Evolutionary conservation across 1,284 basidiomycete species (phyloP), one percentile per base, ranked within the genome.

Genomic region (Cystobasidium sp.): DNA sequence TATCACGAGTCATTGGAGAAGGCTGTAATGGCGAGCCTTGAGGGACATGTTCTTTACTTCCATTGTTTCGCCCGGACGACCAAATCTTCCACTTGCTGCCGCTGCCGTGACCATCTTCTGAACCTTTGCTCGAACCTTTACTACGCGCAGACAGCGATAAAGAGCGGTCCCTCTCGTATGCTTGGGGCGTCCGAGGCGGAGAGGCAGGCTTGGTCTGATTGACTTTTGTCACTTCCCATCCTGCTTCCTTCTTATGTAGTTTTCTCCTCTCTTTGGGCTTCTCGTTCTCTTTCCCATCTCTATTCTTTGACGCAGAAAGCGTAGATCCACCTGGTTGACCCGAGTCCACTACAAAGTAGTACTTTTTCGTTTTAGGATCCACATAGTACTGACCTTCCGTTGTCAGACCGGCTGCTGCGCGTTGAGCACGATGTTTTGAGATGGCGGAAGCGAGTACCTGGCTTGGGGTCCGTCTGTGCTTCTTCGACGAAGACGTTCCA

Each of bases 381-480:
- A 73, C 70, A 44, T 73, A 73, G 22, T 73, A 73, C 44, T 73
- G 61, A 6, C 70, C 70, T 14, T 73, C 70, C 4, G 70, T 73
- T 2, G 62, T 65, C 44, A 73, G 24, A 9, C 70, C 70, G 10
- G 70, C 70, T 16, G 70, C 70, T 65, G 53, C 63, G 18, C 70
- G 46, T 24, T 65, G 62, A n/a, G 41, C 51, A 5, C 63, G 62
- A 59, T 73, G 70, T 43, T 73, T 73, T 14, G 62, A 52, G 10
- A 73, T 73, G 3, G 70, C 70, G 31, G 62, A 65, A 14, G 70
- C 70, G 8, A 73, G 49, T 9, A 56, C 24, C 24, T 59, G 52
- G 31, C 59, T 64, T 14, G 70, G 70, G 12, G 70, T 64, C 6
- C 70, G 70, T 20, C 20, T 47, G 44, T 66, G 64, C 18, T 41